Evolutionary conservation across 75 land plant genomes (phyloP).

Genomic region (Sequoia sempervirens): DNA sequence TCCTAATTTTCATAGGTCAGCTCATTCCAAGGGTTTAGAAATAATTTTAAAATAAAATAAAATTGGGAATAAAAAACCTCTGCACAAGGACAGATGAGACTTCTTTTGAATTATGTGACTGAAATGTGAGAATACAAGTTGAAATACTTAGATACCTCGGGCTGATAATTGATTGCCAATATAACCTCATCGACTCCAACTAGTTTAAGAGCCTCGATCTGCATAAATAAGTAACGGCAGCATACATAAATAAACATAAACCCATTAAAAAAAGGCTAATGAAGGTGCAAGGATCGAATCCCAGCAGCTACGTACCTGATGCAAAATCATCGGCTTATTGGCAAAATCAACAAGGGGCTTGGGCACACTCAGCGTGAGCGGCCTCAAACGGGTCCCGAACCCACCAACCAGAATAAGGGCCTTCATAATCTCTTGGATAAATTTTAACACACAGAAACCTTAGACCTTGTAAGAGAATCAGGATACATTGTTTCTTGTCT

Average conservation of each 20-base stretch:
- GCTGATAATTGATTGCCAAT: constrained; percentile 48
- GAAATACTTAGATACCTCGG: constrained; percentile 15
- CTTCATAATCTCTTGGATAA: constrained; percentile 22
- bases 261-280: background rate
- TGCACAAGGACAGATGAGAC: background rate
- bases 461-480: background rate
- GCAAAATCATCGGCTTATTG: constrained; percentile 50
- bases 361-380: constrained; percentile 46
- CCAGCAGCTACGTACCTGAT: constrained; percentile 23
- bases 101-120: background rate
- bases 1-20: background rate
- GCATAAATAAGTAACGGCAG: constrained; percentile 1
- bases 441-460: background rate
- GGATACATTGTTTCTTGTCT: background rate
- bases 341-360: constrained; percentile 51
- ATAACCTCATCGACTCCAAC: constrained; percentile 43
- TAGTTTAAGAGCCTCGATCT: constrained; percentile 46
- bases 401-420: constrained; percentile 45
- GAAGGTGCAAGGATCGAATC: constrained; percentile 1
- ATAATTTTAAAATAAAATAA: too few relatives aligned
- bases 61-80: background rate
- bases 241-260: background rate
- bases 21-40: background rate
- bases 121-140: background rate
- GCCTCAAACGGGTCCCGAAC: constrained; percentile 39